Evolutionary conservation across 2,329 filamentous ascomycete genomes (phyloP), one percentile per base, ranked within the genome.

Genomic region (Trichoderma sp.): DNA sequence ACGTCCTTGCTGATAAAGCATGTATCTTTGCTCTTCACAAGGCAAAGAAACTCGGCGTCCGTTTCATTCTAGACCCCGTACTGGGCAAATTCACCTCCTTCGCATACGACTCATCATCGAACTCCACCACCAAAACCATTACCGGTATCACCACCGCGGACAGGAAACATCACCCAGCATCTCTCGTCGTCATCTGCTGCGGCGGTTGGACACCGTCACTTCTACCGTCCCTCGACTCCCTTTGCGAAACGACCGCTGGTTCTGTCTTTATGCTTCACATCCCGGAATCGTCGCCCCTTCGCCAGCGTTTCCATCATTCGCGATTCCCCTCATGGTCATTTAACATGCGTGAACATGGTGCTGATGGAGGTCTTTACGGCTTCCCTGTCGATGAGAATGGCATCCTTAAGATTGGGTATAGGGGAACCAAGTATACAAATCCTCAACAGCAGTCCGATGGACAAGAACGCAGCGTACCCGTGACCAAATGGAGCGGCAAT

Each of bases 381-480:
- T 88, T 90, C 63, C 84, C 88, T 0, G 79, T 84, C 0, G 84
- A 85, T 27, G 81, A 85, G 9, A 77, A 85, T 3, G 85, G 87
- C 0, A 78, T 84, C n/a, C 78, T 89, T 68, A 88, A 89, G 78
- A 84, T 88, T 75, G 88, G 86, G 2, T 90, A 86, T 75, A 84
- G 88, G 1, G 87, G 86, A 1, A 87, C 83, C 0, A 90, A 90
- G 79, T 88, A 84, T 78, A 87, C 87, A 2, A 88, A 89, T 75
- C 85, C 85, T 0, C 76, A 82, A 27, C 21, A 69, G 0, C 84
- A 85, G 33, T n/a, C 75, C 0, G 84, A 86, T 67, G 84, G 85
- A 3, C 76, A 75, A 0, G 81, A 83, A 38, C 80, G 85, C 11
- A 87, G 85, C 74, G 80, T 84, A 0, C 86, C 86, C 2, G 77